Percentiles rank a stretch among this genome's conserved stretches.
Evolutionary conservation across 2,329 filamentous ascomycete genomes (phyloP).

Genomic region (Talaromyces sp.): DNA sequence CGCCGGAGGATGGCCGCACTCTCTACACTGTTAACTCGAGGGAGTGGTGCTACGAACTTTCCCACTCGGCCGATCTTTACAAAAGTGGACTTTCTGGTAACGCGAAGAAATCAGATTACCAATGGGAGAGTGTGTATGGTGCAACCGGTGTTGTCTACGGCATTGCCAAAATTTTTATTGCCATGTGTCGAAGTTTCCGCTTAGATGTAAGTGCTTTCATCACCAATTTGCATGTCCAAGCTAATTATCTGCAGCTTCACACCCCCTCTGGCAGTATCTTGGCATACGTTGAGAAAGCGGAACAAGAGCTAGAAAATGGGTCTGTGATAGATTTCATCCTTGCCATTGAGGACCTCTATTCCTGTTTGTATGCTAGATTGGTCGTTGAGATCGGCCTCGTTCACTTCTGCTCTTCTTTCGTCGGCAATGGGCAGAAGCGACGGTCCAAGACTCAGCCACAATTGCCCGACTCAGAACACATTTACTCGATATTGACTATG

Average conservation of each 20-base stretch:
- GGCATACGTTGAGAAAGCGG: constrained; percentile 31
- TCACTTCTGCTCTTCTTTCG: constrained; percentile 34
- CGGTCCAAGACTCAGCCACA: constrained; percentile 20
- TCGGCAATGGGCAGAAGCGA: constrained; percentile 23
- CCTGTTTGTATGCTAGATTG: constrained; percentile 35
- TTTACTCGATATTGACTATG: constrained; percentile 32
- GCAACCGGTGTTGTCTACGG: constrained; percentile 35
- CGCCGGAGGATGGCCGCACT: constrained; percentile 19
- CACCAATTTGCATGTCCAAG: not conserved
- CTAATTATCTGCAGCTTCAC: constrained; percentile 31
- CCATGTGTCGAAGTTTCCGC: constrained; percentile 32
- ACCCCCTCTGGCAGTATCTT: constrained; percentile 27
- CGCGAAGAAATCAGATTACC: constrained; percentile 23
- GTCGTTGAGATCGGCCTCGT: constrained; percentile 36
- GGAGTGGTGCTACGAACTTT: constrained; percentile 28
- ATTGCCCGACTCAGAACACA: constrained; percentile 34
- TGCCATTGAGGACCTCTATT: constrained; percentile 36
- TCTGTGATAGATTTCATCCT: constrained; percentile 31
- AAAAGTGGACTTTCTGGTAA: constrained; percentile 21
- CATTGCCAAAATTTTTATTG: constrained; percentile 34
- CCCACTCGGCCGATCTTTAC: constrained; percentile 7
- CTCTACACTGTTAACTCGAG: constrained; percentile 31
- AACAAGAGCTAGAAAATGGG: constrained; percentile 27
- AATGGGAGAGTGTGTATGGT: constrained; percentile 27
- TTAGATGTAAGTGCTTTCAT: constrained; percentile 28